Evolutionary conservation across 2,329 filamentous ascomycete genomes (phyloP), one percentile per base, ranked within the genome.

Genomic region (Pezicula radicicola): DNA sequence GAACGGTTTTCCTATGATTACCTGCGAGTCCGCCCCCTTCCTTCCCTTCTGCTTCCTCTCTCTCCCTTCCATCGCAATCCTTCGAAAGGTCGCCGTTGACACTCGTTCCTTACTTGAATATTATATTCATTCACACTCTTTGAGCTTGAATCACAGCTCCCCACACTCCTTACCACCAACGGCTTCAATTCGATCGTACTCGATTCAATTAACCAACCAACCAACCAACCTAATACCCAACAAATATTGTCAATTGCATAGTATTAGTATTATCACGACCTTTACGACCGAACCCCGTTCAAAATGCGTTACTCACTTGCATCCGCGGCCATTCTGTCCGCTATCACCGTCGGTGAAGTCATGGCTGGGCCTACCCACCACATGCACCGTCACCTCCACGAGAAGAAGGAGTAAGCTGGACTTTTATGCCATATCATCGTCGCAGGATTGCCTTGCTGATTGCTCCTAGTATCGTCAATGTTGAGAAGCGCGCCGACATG

Each of bases 291-390:
- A 21, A 21, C 18, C 45, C 46, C 36, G 49, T 49, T 49, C 44
- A 65, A 59, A 49, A 66, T 66, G 64, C 62, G 57, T 62, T 63
- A 58, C 56, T 58, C 62, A 50, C 59, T 63, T 51, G 52, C 60
- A 43, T 55, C 59, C 52, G 58, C 55, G 7, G 48, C 64, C 47
- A 41, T 66, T 43, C 25, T 67, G 57, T 61, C 60, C 45, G 63
- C 62, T 54, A 48, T 66, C 55, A 55, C 41, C 51, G 50, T 66
- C 51, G 55, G 59, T 49, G 63, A 65, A 51, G 60, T 55, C 50
- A 49, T 67, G 51, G 64, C 63, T 54, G 57, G 61, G 36, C 65
- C 65, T 54, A 54, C 62, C 35, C 62, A 66, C 52, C 64, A 66
- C 50, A 46, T 59, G 18, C 64, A 66, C 48, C 59, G 55, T 40